Evolutionary conservation across 176 grass and related monocot genomes (phyloP).

Genomic region (Otatea glauca): DNA sequence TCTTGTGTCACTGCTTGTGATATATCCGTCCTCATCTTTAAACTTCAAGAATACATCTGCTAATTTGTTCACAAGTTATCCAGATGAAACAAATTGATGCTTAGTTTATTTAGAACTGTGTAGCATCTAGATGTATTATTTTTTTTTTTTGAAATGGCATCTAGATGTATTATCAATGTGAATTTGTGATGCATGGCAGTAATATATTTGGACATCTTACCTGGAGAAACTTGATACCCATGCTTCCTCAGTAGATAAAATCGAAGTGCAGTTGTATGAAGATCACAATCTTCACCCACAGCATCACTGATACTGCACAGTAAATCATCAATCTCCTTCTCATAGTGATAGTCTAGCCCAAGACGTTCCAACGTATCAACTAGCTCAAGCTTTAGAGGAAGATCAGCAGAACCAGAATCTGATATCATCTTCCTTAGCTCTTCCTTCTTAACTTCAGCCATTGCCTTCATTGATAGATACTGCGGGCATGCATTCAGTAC

Average conservation of each 20-base stretch:
- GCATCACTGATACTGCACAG: not conserved
- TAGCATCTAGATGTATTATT: too few relatives aligned
- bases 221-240: too few relatives aligned
- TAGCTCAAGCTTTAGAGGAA: conserved; percentile 21
- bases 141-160: too few relatives aligned
- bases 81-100: too few relatives aligned
- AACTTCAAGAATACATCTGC: too few relatives aligned
- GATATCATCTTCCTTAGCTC: not conserved
- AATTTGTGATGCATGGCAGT: too few relatives aligned
- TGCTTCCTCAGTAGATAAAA: not conserved
- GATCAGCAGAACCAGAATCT: not conserved
- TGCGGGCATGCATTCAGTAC: not conserved
- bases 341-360: conserved; percentile 40
- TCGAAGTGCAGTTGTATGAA: not conserved
- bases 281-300: not conserved
- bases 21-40: too few relatives aligned
- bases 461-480: not conserved
- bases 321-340: conserved; percentile 28
- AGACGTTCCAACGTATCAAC: conserved; percentile 31
- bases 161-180: too few relatives aligned
- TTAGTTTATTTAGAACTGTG: too few relatives aligned
- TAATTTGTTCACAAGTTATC: too few relatives aligned
- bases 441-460: conserved; percentile 10
- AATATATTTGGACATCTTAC: too few relatives aligned
- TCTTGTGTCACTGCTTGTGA: too few relatives aligned